These are phyloP conservation scores for Taiozyma sp. DNA, from an alignment of 1,139 yeast species.

Conservation along the genomic window DNA sequence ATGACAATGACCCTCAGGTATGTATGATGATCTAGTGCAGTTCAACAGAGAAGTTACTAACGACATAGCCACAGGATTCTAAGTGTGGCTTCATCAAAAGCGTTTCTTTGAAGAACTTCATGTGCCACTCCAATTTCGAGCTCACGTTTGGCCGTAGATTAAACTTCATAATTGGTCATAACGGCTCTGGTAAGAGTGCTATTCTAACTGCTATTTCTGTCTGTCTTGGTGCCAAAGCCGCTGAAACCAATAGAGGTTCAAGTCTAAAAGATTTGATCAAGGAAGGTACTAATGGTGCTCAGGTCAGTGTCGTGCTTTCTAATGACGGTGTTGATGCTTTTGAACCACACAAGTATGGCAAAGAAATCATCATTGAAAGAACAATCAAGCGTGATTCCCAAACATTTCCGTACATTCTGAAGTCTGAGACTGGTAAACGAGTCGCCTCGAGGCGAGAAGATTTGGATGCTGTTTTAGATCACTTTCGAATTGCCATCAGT, in stretches of 20 bases:
- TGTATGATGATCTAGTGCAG: neutral
- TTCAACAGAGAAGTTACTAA: neutral
- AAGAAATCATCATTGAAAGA: conserved; percentile 64
- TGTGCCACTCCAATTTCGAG: conserved; percentile 81
- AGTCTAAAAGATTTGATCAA: conserved; percentile 65
- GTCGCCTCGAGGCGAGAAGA: conserved; percentile 59
- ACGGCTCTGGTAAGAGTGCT: conserved; percentile 96
- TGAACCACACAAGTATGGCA: conserved; percentile 60
- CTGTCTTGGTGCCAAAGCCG: conserved; percentile 91
- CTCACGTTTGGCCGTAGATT: conserved; percentile 76
- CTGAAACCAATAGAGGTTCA: conserved; percentile 83
- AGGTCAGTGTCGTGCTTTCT: conserved; percentile 51
- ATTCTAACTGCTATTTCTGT: conserved; percentile 85
- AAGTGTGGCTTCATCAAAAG: conserved; percentile 38
- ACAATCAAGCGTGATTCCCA: conserved; percentile 45
- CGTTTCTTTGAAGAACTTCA: conserved; percentile 59
- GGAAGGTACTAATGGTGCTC: conserved; percentile 67
- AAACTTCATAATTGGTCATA: conserved; percentile 88
- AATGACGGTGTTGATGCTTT: conserved; percentile 66
- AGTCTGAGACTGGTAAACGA: conserved; percentile 43
- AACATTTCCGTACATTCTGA: conserved; percentile 43
- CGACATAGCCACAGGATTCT: conserved; percentile 4
- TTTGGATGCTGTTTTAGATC: conserved; percentile 61
- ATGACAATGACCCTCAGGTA: conserved; percentile 2
- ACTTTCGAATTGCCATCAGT: conserved; percentile 73